A percentile compares a stretch with the other conserved stretches of the same genome.
phyloP scores from a whole-genome alignment of 148 eudicot genomes.

The Limonium bicolor region DNA sequence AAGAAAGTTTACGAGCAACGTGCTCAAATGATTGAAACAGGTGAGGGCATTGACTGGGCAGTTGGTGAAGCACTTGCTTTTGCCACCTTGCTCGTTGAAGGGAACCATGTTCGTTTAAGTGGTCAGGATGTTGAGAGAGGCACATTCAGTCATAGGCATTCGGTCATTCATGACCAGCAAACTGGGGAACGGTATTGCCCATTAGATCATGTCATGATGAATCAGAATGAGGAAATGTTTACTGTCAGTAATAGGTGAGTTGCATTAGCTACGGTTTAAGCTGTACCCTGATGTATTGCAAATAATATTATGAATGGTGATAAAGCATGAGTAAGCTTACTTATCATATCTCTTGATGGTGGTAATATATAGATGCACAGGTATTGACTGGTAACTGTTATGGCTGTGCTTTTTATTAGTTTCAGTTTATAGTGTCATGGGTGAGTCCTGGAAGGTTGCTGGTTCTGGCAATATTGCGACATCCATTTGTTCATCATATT shows the following conservation, averaged over 20 bases:
- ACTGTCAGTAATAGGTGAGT: conserved; percentile 75
- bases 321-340: too few relatives aligned
- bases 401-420: too few relatives aligned
- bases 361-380: too few relatives aligned
- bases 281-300: neutral
- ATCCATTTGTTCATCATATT: too few relatives aligned
- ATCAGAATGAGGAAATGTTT: conserved; percentile 72
- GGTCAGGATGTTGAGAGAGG: conserved; percentile 87
- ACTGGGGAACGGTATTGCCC: conserved; percentile 61
- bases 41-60: conserved; percentile 79
- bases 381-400: too few relatives aligned
- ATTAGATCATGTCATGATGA: conserved; percentile 50
- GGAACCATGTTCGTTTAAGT: conserved; percentile 74
- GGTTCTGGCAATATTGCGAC: too few relatives aligned
- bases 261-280: neutral
- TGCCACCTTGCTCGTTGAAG: conserved; percentile 64
- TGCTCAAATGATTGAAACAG: conserved; percentile 65
- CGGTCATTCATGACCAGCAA: conserved; percentile 70
- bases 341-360: too few relatives aligned
- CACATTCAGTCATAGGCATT: conserved; percentile 73
- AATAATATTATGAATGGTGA: too few relatives aligned
- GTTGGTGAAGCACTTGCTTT: conserved; percentile 79
- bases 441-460: too few relatives aligned
- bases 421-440: too few relatives aligned
- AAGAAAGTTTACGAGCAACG: conserved; percentile 52